A percentile compares a stretch with the other conserved stretches of the same genome.
Evolutionary conservation across 2,329 filamentous ascomycete genomes (phyloP).

Genomic region (Geosmithia putterillii): DNA sequence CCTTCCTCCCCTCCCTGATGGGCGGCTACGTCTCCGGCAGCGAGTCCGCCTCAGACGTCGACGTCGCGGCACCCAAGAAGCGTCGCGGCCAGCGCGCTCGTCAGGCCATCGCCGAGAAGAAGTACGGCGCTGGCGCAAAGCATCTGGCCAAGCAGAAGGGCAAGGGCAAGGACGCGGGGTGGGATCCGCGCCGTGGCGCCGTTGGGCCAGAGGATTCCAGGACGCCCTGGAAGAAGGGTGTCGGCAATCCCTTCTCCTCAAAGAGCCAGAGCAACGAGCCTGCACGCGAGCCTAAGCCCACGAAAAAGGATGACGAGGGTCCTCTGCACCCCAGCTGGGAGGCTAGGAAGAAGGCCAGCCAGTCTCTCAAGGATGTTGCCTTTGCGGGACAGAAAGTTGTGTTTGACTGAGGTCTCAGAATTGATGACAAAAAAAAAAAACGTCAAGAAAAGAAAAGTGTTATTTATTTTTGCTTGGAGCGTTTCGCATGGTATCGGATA

Average conservation of each 20-base stretch:
- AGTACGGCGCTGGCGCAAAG: slow-evolving; percentile 60
- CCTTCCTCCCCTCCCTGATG: slow-evolving; percentile 66
- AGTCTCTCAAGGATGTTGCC: slow-evolving; percentile 34
- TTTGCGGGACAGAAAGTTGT: slow-evolving; percentile 47
- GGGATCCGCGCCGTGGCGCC: slow-evolving; percentile 45
- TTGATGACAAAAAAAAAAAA: not conserved
- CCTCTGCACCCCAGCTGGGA: slow-evolving; percentile 54
- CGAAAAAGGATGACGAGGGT: slow-evolving; percentile 35
- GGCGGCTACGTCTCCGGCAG: slow-evolving; percentile 70
- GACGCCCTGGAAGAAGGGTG: slow-evolving; percentile 42
- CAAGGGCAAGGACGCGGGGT: slow-evolving; percentile 34
- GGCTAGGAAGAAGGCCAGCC: slow-evolving; percentile 49
- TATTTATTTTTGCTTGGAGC: too few species aligned
- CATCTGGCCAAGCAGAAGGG: slow-evolving; percentile 39
- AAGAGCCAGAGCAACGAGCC: slow-evolving; percentile 1
- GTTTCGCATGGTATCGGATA: too few species aligned
- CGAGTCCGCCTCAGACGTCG: slow-evolving; percentile 56
- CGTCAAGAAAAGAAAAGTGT: too few species aligned
- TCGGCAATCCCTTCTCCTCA: slow-evolving; percentile 20
- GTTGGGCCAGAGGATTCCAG: slow-evolving; percentile 28
- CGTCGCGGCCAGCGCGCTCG: slow-evolving; percentile 72
- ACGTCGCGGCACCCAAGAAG: slow-evolving; percentile 49
- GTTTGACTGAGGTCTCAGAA: slow-evolving; percentile 27
- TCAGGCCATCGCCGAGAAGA: slow-evolving; percentile 70
- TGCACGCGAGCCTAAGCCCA: slow-evolving; percentile 12